Evolutionary conservation across 129 eudicot species (phyloP).

Genomic region (Flaveria linearis): DNA sequence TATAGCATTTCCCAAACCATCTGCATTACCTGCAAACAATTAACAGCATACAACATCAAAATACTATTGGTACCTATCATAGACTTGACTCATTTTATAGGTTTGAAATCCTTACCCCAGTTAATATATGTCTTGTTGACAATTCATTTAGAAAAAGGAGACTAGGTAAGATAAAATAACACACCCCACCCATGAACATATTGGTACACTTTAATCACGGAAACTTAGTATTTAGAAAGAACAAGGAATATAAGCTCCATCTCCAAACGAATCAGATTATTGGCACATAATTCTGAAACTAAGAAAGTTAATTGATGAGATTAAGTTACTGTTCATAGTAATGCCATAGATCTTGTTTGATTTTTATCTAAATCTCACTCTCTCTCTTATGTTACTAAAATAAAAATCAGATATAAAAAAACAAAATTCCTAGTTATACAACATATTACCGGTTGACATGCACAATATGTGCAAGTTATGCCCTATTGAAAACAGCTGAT

Average conservation of each 20-base stretch:
- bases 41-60: background rate
- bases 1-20: constrained; percentile 73
- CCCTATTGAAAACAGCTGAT: constrained; percentile 65
- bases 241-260: no score
- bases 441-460: constrained; percentile 80
- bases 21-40: constrained; percentile 68
- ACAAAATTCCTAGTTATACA: constrained; percentile 15
- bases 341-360: background rate
- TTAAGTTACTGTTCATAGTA: background rate
- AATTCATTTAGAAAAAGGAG: background rate
- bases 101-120: no score
- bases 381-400: background rate
- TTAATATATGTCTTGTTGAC: background rate
- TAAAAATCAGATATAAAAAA: background rate
- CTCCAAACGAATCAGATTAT: no score
- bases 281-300: no score
- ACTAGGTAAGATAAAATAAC: background rate
- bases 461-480: constrained; percentile 69
- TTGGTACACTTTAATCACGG: constrained; percentile 7
- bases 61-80: no score
- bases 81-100: no score
- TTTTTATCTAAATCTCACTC: background rate
- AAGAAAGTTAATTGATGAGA: no score
- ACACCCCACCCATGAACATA: background rate
- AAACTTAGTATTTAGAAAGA: background rate